Evolutionary conservation across 129 eudicot species (phyloP), one percentile per base, ranked within the genome.

Genomic region (Tagetes erecta): DNA sequence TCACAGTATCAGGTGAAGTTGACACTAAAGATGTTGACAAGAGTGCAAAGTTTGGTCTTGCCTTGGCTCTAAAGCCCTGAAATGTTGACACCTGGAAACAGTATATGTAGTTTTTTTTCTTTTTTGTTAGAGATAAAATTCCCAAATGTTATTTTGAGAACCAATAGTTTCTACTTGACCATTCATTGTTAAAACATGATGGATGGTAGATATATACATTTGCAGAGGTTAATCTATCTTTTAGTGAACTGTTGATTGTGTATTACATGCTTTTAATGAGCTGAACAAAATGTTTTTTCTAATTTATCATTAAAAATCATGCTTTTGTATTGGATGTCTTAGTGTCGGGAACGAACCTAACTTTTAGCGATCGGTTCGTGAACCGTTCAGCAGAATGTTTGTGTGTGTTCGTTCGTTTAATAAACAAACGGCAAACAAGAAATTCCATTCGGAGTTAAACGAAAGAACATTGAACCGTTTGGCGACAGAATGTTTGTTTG

Each of bases 21-120:
- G 97, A 92, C 76, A 85, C 93, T 42, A 88, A 84, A 75, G 87
- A 91, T 55, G 63, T 87, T 30, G 92, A 89, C 79, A 89, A 87
- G 87, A 85, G 83, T 79, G 92, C 98, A 56, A 92, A 89, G 88
- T 83, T 91, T 70, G 97, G 97, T 5, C 76, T 91, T 81, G 96
- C 97, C 3, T 78, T 91, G 87, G 90, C 97, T 76, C 92, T 91
- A 58, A 91, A 88, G 81, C 96, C 96, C 4, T 91, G 69, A 79
- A 79, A 14, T 11, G 80, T 13, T 42, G 44, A 42, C 46, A n/a
- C 35, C 44, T 50, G 69, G 27, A 33, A 52, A 71, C 68, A 76
- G 71, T 45, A 37, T 10, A 56, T 56, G 37, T 6, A 71, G 66
- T 80, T 67, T 42, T 14, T 52, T 14, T 64, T 60, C 81, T 67